phyloP scores from a whole-genome alignment of 2,329 filamentous ascomycete species.

The Shiraia sp. region DNA sequence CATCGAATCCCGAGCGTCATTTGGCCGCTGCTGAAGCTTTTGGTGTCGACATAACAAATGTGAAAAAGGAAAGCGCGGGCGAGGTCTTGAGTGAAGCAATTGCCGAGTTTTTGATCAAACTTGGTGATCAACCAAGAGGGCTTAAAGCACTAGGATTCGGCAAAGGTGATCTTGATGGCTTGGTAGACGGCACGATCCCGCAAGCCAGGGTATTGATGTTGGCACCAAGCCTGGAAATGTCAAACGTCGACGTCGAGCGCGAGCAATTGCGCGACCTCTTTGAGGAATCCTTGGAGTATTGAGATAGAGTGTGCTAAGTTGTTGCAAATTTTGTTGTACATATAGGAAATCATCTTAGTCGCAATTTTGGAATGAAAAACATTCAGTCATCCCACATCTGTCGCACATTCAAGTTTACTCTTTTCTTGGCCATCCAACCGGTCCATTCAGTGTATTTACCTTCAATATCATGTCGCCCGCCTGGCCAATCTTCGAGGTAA shows the following conservation, averaged over 20 bases:
- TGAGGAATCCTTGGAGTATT: slow-evolving; percentile 52
- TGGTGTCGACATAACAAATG: slow-evolving; percentile 83
- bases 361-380: no score
- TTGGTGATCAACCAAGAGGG: slow-evolving; percentile 90
- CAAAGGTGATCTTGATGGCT: slow-evolving; percentile 71
- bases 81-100: slow-evolving; percentile 85
- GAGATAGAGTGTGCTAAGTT: no score
- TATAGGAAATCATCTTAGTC: no score
- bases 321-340: no score
- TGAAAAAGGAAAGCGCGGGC: slow-evolving; percentile 87
- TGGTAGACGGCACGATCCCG: slow-evolving; percentile 94
- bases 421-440: slow-evolving; percentile 86
- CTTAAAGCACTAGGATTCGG: slow-evolving; percentile 83
- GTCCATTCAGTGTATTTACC: slow-evolving; percentile 68
- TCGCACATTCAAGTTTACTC: slow-evolving; percentile 89
- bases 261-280: slow-evolving; percentile 54
- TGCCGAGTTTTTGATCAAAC: slow-evolving; percentile 73
- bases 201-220: slow-evolving; percentile 90
- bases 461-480: slow-evolving; percentile 46
- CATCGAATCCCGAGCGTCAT: slow-evolving; percentile 91
- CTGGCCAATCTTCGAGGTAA: slow-evolving; percentile 76
- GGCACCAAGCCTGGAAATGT: slow-evolving; percentile 72
- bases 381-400: slow-evolving; percentile 84
- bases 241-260: slow-evolving; percentile 52
- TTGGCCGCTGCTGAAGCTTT: slow-evolving; percentile 87